Percentiles rank a stretch among this genome's conserved stretches.
phyloP scores from a whole-genome alignment of 768 basidiomycete genomes.

The Lactifluus pinguis region DNA sequence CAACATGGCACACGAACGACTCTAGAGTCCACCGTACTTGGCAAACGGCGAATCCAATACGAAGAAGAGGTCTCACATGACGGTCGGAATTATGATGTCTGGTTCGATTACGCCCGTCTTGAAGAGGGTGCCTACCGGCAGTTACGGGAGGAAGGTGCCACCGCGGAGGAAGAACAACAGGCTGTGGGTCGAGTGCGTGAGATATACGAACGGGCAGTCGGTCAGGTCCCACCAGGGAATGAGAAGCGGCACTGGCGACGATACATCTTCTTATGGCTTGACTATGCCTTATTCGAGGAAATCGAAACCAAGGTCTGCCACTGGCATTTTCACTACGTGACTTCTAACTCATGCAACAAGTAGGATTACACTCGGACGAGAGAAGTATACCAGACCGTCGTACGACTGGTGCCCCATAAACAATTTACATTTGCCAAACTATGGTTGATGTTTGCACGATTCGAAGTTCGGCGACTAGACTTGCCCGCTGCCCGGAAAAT shows the following conservation, averaged over 20 bases:
- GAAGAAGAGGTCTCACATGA: conserved; percentile 93
- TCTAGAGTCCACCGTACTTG: conserved; percentile 88
- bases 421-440: conserved; percentile 96
- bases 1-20: conserved; percentile 86
- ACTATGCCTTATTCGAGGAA: conserved; percentile 96
- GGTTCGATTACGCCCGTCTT: conserved; percentile 93
- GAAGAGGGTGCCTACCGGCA: conserved; percentile 84
- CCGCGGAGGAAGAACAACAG: conserved; percentile 57
- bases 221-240: conserved; percentile 87
- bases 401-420: conserved; percentile 89
- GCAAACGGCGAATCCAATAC: conserved; percentile 97
- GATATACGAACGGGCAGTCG: conserved; percentile 91
- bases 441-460: conserved; percentile 88
- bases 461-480: conserved; percentile 81
- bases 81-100: conserved; percentile 91
- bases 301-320: conserved; percentile 75
- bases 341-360: not conserved
- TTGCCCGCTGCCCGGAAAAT: conserved; percentile 80
- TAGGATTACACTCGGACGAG: conserved; percentile 81
- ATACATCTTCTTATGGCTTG: conserved; percentile 88
- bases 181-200: conserved; percentile 69
- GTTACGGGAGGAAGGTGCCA: conserved; percentile 64
- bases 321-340: not conserved
- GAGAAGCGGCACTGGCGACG: conserved; percentile 91
- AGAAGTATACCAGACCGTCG: conserved; percentile 86